These are phyloP conservation scores for Prunella vulgaris DNA, from an alignment of 257 asterid genomes.

Conservation along the genomic window DNA sequence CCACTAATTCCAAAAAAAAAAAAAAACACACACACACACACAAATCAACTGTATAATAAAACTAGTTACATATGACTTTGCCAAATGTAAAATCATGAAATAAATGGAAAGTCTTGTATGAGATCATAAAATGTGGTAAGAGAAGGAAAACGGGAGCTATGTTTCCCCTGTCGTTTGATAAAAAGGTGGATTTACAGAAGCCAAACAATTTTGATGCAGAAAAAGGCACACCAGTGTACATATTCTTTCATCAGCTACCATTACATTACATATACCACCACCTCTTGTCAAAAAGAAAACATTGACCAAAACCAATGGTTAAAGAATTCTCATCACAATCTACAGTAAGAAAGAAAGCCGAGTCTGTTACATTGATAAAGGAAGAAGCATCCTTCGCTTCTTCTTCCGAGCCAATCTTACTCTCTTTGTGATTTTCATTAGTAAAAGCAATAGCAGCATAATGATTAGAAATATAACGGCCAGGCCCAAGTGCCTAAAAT, in stretches of 20 bases:
- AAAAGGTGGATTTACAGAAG: not conserved
- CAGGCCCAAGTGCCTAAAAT: conserved; percentile 55
- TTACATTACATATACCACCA: conserved; percentile 21
- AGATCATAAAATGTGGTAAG: not conserved
- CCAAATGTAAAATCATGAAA: not conserved
- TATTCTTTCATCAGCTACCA: conserved; percentile 19
- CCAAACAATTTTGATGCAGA: not conserved
- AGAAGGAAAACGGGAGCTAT: not conserved
- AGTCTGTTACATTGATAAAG: conserved; percentile 59
- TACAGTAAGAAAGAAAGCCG: conserved; percentile 18
- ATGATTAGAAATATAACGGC: conserved; percentile 47
- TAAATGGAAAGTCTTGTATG: not conserved
- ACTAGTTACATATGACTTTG: too few relatives aligned
- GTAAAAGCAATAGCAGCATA: conserved; percentile 44
- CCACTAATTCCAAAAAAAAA: too few relatives aligned
- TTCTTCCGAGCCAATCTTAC: conserved; percentile 60
- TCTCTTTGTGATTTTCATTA: conserved; percentile 64
- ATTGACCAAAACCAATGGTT: conserved; percentile 18
- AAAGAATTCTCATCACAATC: conserved; percentile 35
- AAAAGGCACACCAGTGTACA: conserved; percentile 22
- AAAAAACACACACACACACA: too few relatives aligned
- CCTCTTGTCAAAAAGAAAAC: conserved; percentile 1
- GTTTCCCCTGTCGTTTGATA: not conserved
- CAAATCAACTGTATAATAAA: too few relatives aligned
- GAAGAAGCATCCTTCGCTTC: conserved; percentile 87